Evolutionary conservation across 192 early-diverging fungal genomes (phyloP).

Genomic region (Mortierella alpina): DNA sequence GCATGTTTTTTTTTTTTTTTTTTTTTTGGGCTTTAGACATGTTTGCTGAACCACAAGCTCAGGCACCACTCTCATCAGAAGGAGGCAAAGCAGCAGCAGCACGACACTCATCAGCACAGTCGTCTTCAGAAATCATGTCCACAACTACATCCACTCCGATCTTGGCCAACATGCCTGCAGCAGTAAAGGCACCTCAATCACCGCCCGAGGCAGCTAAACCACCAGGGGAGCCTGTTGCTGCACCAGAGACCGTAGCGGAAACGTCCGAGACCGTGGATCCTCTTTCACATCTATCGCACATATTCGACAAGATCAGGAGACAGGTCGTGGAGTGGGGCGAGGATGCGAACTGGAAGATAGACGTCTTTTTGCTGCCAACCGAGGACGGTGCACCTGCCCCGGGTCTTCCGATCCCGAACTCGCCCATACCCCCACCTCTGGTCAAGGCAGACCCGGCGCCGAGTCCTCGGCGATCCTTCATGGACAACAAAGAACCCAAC

Average conservation of each 20-base stretch:
- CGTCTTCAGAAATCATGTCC: background rate
- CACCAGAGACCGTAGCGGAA: slow-evolving; percentile 2
- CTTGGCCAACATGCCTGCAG: background rate
- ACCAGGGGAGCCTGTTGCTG: background rate
- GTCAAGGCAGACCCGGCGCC: background rate
- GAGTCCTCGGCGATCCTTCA: background rate
- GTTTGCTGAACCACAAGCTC: background rate
- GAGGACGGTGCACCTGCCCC: slow-evolving; percentile 16
- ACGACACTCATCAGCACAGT: background rate
- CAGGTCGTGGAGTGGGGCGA: slow-evolving; percentile 54
- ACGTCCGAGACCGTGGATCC: slow-evolving; percentile 32
- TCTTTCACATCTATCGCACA: slow-evolving; percentile 37
- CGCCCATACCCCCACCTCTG: background rate
- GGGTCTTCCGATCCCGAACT: background rate
- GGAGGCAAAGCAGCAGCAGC: background rate
- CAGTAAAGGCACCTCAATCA: background rate
- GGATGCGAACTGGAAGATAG: slow-evolving; percentile 54
- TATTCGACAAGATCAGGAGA: slow-evolving; percentile 51
- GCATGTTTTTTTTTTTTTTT: too few species aligned
- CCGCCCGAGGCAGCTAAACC: background rate
- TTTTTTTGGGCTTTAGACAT: too few species aligned
- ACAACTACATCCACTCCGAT: background rate
- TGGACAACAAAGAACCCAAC: too few species aligned
- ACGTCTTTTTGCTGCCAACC: slow-evolving; percentile 48
- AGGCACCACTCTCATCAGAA: background rate